phyloP scores from a whole-genome alignment of 1,284 basidiomycete genomes.

The Polyporus tsugae region DNA sequence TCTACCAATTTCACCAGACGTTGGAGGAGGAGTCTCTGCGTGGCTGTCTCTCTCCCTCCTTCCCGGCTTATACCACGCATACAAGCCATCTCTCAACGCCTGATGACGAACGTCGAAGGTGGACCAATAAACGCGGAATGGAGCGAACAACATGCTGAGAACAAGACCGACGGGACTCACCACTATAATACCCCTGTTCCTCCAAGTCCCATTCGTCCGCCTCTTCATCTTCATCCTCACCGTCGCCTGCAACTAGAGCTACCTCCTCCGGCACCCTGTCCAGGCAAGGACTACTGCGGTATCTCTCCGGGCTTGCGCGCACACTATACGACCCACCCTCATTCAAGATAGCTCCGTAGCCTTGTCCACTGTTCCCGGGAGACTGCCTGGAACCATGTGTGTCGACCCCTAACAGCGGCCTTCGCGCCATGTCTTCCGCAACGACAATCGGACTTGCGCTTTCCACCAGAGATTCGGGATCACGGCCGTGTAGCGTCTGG shows the following conservation, averaged over 20 bases:
- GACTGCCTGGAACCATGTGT: constrained; percentile 21
- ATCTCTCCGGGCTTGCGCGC: constrained; percentile 50
- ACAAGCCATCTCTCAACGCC: too few relatives aligned
- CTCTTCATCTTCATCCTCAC: constrained; percentile 39
- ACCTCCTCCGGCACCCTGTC: constrained; percentile 58
- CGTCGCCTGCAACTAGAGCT: constrained; percentile 42
- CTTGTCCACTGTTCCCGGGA: constrained; percentile 13
- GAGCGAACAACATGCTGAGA: not conserved
- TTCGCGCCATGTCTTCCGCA: constrained; percentile 31
- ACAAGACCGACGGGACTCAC: constrained; percentile 43
- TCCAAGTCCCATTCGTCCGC: constrained; percentile 60
- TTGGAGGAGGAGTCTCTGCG: too few relatives aligned
- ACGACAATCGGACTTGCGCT: not conserved
- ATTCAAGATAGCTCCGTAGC: constrained; percentile 32
- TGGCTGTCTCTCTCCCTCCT: too few relatives aligned
- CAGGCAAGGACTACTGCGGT: constrained; percentile 44
- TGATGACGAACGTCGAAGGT: too few relatives aligned
- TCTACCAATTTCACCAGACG: too few relatives aligned
- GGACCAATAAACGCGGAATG: not conserved
- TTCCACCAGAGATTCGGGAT: not conserved
- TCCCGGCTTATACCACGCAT: too few relatives aligned
- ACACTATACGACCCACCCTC: constrained; percentile 29
- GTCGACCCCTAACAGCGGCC: constrained; percentile 31
- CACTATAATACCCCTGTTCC: constrained; percentile 65
- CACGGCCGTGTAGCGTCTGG: not conserved